phyloP scores from a whole-genome alignment of 768 basidiomycete species.

The Russula brevipes region DNA sequence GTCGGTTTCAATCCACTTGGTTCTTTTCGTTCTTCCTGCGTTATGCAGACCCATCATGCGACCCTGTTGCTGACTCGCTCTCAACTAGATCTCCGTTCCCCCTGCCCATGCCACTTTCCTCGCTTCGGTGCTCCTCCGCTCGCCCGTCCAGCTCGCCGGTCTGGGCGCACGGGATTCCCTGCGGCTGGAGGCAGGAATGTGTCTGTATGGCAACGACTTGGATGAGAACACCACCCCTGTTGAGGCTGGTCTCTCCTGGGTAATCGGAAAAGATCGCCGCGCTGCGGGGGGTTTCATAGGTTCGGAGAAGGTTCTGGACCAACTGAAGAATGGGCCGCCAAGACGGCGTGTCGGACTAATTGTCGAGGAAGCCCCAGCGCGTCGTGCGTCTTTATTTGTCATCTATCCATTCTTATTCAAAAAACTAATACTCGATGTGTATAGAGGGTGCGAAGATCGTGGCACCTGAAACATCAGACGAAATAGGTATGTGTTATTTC shows the following conservation, averaged over 20 bases:
- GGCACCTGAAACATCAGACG: conserved; percentile 46
- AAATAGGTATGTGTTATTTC: conserved; percentile 49
- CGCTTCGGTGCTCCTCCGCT: conserved; percentile 54
- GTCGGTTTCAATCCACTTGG: conserved; percentile 35
- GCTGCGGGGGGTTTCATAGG: conserved; percentile 74
- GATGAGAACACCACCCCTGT: conserved; percentile 83
- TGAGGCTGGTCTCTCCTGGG: conserved; percentile 90
- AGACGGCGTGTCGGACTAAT: conserved; percentile 76
- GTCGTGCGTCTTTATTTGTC: conserved; percentile 48
- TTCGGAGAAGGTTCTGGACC: conserved; percentile 61
- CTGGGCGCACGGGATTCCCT: conserved; percentile 91
- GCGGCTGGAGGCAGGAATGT: conserved; percentile 95
- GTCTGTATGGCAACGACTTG: conserved; percentile 91
- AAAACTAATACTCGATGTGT: conserved; percentile 14
- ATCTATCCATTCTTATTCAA: not conserved
- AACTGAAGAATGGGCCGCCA: conserved; percentile 74
- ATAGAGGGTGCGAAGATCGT: conserved; percentile 78
- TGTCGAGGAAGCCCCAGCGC: conserved; percentile 79
- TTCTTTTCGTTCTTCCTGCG: not conserved
- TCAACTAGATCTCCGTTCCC: conserved; percentile 76
- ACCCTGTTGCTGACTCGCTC: not conserved
- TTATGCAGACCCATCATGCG: not conserved
- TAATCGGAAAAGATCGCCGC: conserved; percentile 85
- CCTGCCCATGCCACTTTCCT: conserved; percentile 69
- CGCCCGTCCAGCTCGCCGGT: conserved; percentile 77